Conservation (phyloP, 345 rosid genomes). For the Gossypium raimondii region DNA sequence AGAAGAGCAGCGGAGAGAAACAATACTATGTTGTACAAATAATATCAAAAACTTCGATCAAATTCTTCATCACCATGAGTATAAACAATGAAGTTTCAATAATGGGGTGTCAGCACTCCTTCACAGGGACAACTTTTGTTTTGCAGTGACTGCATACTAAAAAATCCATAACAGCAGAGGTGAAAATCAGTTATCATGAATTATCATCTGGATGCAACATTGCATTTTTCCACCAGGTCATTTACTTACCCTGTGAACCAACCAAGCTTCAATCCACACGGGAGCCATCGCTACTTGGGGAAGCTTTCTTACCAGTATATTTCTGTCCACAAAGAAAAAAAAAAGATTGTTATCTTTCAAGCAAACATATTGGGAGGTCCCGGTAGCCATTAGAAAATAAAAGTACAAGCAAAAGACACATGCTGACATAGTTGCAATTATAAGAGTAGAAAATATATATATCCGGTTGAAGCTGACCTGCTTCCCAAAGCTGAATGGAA, state of each 20-base stretch:
- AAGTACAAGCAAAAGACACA: not conserved
- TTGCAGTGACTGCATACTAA: too few relatives aligned
- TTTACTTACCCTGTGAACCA: conserved; percentile 16
- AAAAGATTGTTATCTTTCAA: not conserved
- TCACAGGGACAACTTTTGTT: not conserved
- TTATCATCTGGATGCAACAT: too few relatives aligned
- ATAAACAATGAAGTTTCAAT: conserved; percentile 27
- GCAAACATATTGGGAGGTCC: not conserved
- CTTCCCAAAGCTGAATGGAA: conserved; percentile 69
- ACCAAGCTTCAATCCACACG: conserved; percentile 46
- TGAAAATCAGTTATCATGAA: too few relatives aligned
- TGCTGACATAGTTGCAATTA: not conserved
- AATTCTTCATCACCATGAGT: conserved; percentile 23
- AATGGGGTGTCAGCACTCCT: conserved; percentile 19
- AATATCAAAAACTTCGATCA: conserved; percentile 21
- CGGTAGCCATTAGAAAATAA: not conserved
- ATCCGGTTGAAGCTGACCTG: conserved; percentile 40
- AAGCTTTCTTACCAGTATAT: conserved; percentile 50
- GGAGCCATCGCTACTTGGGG: conserved; percentile 50
- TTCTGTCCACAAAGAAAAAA: conserved; percentile 26
- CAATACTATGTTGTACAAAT: conserved; percentile 14
- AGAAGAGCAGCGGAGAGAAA: not conserved
- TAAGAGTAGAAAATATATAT: not conserved
- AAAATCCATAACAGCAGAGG: too few relatives aligned
- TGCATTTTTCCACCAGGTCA: not conserved